These are phyloP conservation scores for Striga hermonthica DNA, from an alignment of 305 asterid genomes.

Conservation along the genomic window DNA sequence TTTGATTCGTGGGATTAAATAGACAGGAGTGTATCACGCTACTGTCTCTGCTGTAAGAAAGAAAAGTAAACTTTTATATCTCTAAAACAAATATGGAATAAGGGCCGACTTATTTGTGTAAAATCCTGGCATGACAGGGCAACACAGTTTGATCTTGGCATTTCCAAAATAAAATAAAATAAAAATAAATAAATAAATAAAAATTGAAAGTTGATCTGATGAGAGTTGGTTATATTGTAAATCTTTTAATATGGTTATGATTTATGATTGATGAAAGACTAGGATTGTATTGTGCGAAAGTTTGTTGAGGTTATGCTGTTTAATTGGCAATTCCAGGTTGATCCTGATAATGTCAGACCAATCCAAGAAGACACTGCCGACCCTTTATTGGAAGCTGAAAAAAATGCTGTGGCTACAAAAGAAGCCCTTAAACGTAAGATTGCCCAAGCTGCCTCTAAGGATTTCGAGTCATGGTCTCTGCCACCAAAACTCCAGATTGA, in stretches of 20 bases:
- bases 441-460: conserved; percentile 80
- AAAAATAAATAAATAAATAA: too few relatives aligned
- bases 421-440: conserved; percentile 94
- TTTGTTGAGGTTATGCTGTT: conserved; percentile 8
- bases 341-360: conserved; percentile 81
- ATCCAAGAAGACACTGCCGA: conserved; percentile 56
- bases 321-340: conserved; percentile 63
- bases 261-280: conserved; percentile 14
- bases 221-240: conserved; percentile 8
- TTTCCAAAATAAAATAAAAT: too few relatives aligned
- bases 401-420: conserved; percentile 82
- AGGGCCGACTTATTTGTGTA: too few relatives aligned
- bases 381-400: conserved; percentile 90
- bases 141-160: too few relatives aligned
- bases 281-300: neutral
- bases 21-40: conserved; percentile 16
- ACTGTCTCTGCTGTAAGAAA: neutral
- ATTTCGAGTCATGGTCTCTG: conserved; percentile 62
- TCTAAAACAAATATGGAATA: too few relatives aligned
- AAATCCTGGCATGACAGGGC: too few relatives aligned
- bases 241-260: too few relatives aligned
- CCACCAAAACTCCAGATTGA: conserved; percentile 89
- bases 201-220: too few relatives aligned
- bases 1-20: conserved; percentile 16
- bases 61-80: neutral